Evolutionary conservation across 202 grass and related monocot genomes (phyloP).

Genomic region (Zoysia matrella): DNA sequence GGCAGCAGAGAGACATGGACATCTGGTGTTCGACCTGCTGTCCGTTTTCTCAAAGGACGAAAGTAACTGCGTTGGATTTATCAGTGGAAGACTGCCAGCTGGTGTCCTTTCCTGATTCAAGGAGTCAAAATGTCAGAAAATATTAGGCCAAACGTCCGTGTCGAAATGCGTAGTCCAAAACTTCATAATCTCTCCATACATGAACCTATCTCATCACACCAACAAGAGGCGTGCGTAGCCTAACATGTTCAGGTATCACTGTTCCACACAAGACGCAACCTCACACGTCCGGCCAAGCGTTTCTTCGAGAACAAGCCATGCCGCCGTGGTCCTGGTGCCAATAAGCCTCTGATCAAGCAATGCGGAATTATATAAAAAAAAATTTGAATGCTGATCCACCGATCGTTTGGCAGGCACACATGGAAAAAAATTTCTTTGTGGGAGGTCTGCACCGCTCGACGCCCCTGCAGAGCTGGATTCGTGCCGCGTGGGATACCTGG

Average conservation of each 20-base stretch:
- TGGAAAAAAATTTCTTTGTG: no score
- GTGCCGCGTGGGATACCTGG: no score
- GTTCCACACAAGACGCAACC: neutral
- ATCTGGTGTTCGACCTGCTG: neutral
- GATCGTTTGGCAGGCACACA: neutral
- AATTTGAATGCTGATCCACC: no score
- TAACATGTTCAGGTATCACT: neutral
- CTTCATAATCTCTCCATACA: no score
- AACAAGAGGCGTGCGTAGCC: neutral
- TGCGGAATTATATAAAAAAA: no score
- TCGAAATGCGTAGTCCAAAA: neutral
- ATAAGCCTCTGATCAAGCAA: no score
- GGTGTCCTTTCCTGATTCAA: conserved; percentile 40
- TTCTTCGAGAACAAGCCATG: conserved; percentile 5
- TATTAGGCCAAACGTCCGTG: conserved; percentile 32
- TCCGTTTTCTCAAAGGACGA: conserved; percentile 7
- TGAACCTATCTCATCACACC: no score
- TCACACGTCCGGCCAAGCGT: neutral
- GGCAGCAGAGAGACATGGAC: neutral
- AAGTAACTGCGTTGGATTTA: conserved; percentile 40
- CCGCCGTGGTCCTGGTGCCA: no score
- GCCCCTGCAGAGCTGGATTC: no score
- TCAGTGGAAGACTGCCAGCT: conserved; percentile 42
- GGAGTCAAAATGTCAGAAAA: conserved; percentile 38
- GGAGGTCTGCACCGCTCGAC: no score